Evolutionary conservation across 1,284 basidiomycete species (phyloP).

Genomic region (Cryptococcus wingfieldii): DNA sequence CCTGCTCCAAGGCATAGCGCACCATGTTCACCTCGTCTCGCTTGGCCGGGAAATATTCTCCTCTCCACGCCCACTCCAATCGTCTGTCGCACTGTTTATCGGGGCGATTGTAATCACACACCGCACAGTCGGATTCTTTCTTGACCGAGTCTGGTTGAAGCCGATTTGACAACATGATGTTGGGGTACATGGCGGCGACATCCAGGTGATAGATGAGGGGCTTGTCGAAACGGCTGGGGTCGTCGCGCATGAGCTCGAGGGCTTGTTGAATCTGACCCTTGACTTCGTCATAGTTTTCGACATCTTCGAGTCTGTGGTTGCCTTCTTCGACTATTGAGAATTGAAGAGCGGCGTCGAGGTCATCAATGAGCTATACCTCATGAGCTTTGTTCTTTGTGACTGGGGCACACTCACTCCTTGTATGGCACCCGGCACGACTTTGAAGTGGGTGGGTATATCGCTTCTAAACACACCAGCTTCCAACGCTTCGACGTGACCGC

Average conservation of each 20-base stretch:
- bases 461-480: conserved; percentile 98
- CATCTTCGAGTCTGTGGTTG: conserved; percentile 69
- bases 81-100: conserved; percentile 92
- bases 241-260: conserved; percentile 86
- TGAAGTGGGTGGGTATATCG: conserved; percentile 94
- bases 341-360: conserved; percentile 83
- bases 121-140: conserved; percentile 92
- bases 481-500: conserved; percentile 96
- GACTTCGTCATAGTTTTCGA: conserved; percentile 95
- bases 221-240: conserved; percentile 79
- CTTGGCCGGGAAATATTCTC: conserved; percentile 97
- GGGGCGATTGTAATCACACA: conserved; percentile 97
- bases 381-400: not conserved
- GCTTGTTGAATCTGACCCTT: conserved; percentile 71
- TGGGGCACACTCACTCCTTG: conserved; percentile 60
- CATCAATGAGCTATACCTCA: conserved; percentile 73
- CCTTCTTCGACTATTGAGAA: conserved; percentile 91
- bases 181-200: conserved; percentile 99
- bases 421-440: conserved; percentile 80
- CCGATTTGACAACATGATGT: conserved; percentile 99
- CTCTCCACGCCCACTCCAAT: conserved; percentile 98
- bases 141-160: conserved; percentile 98
- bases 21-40: conserved; percentile 99
- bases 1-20: conserved; percentile 91
- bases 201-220: conserved; percentile 99